These are phyloP conservation scores for Geotrichum histeridarum DNA, from an alignment of 1,139 yeast genomes.

Conservation along the genomic window DNA sequence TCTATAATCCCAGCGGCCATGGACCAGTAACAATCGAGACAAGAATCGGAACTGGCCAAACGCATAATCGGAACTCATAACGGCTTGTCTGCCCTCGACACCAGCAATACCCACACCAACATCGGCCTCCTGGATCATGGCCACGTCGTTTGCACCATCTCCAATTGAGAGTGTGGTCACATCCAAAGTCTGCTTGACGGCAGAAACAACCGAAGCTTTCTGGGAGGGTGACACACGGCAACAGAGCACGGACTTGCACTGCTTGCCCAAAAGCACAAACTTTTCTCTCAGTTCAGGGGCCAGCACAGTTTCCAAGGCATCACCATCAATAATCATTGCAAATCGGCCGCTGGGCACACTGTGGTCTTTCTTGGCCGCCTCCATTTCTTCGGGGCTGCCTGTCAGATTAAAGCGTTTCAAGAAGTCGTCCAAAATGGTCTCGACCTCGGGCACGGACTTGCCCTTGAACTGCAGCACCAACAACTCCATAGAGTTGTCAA, in stretches of 20 bases:
- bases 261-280: conserved; percentile 81
- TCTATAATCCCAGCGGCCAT: conserved; percentile 95
- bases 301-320: conserved; percentile 72
- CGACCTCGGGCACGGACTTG: conserved; percentile 46
- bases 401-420: conserved; percentile 57
- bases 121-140: conserved; percentile 97
- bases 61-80: conserved; percentile 95
- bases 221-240: conserved; percentile 97
- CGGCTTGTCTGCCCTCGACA: conserved; percentile 97
- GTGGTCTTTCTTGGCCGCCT: conserved; percentile 63
- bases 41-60: conserved; percentile 89
- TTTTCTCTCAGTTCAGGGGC: conserved; percentile 52
- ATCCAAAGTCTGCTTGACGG: conserved; percentile 74
- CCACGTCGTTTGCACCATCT: conserved; percentile 97
- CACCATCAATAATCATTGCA: conserved; percentile 91
- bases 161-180: conserved; percentile 94
- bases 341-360: conserved; percentile 68
- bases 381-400: conserved; percentile 58
- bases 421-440: conserved; percentile 54
- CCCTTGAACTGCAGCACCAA: conserved; percentile 56
- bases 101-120: conserved; percentile 98
- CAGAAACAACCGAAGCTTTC: conserved; percentile 89
- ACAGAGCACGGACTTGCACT: conserved; percentile 88
- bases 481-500: conserved; percentile 82
- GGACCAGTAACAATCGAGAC: conserved; percentile 72